Evolutionary conservation across 139 green algal genomes (phyloP).

Genomic region (Chlorella sp.): DNA sequence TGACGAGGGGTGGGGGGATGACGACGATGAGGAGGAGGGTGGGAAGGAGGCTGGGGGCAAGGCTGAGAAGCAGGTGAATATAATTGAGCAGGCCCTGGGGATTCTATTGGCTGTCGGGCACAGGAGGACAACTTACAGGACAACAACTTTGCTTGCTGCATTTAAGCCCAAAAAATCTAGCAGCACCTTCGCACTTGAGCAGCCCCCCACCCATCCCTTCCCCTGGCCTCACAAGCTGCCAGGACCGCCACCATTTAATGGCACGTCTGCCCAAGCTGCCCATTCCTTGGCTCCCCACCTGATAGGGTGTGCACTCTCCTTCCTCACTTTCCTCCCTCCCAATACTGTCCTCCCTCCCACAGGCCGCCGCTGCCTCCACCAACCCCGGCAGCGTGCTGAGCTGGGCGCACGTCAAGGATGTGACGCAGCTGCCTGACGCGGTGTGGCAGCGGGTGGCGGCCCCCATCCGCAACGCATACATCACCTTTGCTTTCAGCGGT

Average conservation of each 20-base stretch:
- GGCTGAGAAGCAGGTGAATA: not conserved
- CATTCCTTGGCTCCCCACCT: not conserved
- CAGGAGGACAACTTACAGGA: not conserved
- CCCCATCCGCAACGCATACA: constrained; percentile 51
- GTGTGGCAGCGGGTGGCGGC: constrained; percentile 52
- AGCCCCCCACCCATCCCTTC: not conserved
- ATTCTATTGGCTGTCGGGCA: not conserved
- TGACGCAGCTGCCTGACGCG: constrained; percentile 48
- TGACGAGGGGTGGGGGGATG: not conserved
- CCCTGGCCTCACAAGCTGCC: not conserved
- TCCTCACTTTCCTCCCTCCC: not conserved
- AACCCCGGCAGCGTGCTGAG: constrained; percentile 24
- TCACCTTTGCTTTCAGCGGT: constrained; percentile 67
- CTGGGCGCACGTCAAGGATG: constrained; percentile 59
- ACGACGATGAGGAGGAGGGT: not conserved
- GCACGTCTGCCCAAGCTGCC: not conserved
- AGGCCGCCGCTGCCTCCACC: not conserved
- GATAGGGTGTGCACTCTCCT: not conserved
- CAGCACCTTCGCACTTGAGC: too few species aligned
- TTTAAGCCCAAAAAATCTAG: too few species aligned
- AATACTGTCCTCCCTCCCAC: too few species aligned
- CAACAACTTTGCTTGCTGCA: not conserved
- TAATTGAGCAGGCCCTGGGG: not conserved
- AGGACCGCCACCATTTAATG: not conserved
- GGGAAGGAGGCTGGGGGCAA: not conserved